Evolutionary conservation across 2,329 filamentous ascomycete genomes (phyloP).

Genomic region (Monosporascus sp.): DNA sequence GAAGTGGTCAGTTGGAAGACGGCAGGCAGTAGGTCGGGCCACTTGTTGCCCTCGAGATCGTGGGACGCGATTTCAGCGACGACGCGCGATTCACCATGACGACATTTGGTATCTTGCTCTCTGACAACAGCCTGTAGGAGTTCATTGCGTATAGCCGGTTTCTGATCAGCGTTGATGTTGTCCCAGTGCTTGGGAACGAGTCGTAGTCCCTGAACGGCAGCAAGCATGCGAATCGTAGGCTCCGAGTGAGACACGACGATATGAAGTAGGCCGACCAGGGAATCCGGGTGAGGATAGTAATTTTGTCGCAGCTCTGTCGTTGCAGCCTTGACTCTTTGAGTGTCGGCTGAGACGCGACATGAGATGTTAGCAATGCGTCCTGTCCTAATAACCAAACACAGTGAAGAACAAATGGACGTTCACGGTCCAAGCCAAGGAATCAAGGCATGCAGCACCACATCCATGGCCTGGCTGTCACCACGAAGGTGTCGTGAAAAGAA

Average conservation of each 20-base stretch:
- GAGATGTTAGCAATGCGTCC: conserved; percentile 27
- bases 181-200: conserved; percentile 84
- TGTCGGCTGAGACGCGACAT: conserved; percentile 61
- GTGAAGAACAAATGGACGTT: conserved; percentile 1
- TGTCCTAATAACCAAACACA: conserved; percentile 8
- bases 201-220: conserved; percentile 82
- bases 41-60: conserved; percentile 83
- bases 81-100: conserved; percentile 83
- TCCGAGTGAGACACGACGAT: conserved; percentile 75
- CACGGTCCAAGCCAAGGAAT: background rate
- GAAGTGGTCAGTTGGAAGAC: conserved; percentile 76
- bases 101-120: conserved; percentile 69
- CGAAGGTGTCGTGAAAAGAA: background rate
- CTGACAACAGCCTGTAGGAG: conserved; percentile 78
- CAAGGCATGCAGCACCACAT: background rate
- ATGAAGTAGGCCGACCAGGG: conserved; percentile 81
- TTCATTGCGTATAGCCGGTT: conserved; percentile 73
- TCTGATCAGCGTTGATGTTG: conserved; percentile 66
- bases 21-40: conserved; percentile 73
- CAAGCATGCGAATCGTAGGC: conserved; percentile 74
- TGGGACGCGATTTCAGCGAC: conserved; percentile 81
- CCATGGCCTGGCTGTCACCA: background rate
- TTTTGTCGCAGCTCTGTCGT: conserved; percentile 88
- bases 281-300: conserved; percentile 83
- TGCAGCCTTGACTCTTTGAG: conserved; percentile 81